A percentile compares a stretch with the other conserved stretches of the same genome.
These are phyloP conservation scores for Phytophthora agathidicida DNA, from an alignment of 352 stramenopile species.

Conservation along the genomic window DNA sequence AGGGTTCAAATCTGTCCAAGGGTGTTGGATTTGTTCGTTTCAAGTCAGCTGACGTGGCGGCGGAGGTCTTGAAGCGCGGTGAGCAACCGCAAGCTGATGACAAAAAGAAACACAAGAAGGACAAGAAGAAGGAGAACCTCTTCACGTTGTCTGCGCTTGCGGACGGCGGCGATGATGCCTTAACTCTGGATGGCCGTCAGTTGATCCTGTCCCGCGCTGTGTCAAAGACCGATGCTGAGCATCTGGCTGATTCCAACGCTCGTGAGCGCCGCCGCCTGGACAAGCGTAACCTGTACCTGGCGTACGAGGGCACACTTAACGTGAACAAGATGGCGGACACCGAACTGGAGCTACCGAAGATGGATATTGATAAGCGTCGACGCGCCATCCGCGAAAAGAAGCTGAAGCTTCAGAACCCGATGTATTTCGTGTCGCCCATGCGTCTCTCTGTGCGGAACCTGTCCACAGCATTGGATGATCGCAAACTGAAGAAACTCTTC, in stretches of 20 bases:
- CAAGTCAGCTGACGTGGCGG: constrained; percentile 56
- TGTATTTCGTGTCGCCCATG: constrained; percentile 97
- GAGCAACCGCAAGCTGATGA: constrained; percentile 45
- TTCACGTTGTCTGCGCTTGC: constrained; percentile 74
- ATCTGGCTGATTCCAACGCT: constrained; percentile 61
- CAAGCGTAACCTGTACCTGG: constrained; percentile 96
- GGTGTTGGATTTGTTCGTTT: constrained; percentile 88
- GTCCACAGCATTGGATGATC: constrained; percentile 85
- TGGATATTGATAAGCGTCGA: constrained; percentile 95
- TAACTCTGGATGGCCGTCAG: constrained; percentile 80
- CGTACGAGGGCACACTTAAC: constrained; percentile 94
- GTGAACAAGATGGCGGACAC: constrained; percentile 91
- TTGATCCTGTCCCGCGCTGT: constrained; percentile 78
- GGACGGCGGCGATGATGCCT: constrained; percentile 59
- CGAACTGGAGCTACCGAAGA: constrained; percentile 83
- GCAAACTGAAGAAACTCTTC: constrained; percentile 91
- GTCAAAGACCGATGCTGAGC: constrained; percentile 71
- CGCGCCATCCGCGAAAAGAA: constrained; percentile 95
- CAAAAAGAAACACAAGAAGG: constrained; percentile 65
- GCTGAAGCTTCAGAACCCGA: constrained; percentile 96
- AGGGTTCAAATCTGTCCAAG: constrained; percentile 80
- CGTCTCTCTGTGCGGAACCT: constrained; percentile 96
- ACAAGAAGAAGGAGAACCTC: constrained; percentile 56
- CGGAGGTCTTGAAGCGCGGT: constrained; percentile 61
- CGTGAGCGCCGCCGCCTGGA: constrained; percentile 83